Base-by-base conservation (phyloP, 1,139 yeast genomes). In the Saccharomyces hybrid region DNA sequence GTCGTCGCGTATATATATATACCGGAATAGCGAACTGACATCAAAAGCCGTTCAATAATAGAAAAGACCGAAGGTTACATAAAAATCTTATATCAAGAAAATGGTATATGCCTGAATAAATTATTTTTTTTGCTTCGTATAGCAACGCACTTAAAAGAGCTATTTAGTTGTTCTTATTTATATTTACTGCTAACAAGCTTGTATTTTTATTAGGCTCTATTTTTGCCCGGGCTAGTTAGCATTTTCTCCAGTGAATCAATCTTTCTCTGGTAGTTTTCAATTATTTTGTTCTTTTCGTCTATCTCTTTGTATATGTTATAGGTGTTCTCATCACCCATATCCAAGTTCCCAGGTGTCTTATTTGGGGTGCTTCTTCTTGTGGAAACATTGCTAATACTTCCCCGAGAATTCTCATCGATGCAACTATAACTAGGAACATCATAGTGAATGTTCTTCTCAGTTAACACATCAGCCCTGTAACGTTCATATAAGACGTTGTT, bases 401-500 rank as follows among this genome's bases (percentile, higher is more conserved):
- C 42, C 28, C 50, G 11, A 47, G 57, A 32, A 49, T 50, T 11
- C 52, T 53, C 42, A 42, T 38, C 44, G n/a, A 38, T 19, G n/a
- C 11, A 38, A 12, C 26, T 38, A 38, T 9, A 38, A 19, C 19
- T 46, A 6, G 44, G 52, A 6, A 53, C 52, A n/a, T 54, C 47
- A 26, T 48, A 50, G 21, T 21, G 21, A 9, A 19, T 29, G 16
- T 29, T 28, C 16, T 44, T 29, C 19, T 42, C 54, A 29, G 47
- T 51, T 52, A 29, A 50, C 48, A 42, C 57, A 58, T 29, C 53
- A n/a, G 88, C 83, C 75, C 93, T 80, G 69, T 83, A 86, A 62
- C 78, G 77, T 69, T 86, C 91, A 70, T 86, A 86, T 58, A 85
- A 76, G 55, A 77, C 73, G 56, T 81, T 81, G 64, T 84, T 88